These are phyloP conservation scores for Penicillium sp. DNA, from an alignment of 2,329 filamentous ascomycete genomes.

Conservation along the genomic window DNA sequence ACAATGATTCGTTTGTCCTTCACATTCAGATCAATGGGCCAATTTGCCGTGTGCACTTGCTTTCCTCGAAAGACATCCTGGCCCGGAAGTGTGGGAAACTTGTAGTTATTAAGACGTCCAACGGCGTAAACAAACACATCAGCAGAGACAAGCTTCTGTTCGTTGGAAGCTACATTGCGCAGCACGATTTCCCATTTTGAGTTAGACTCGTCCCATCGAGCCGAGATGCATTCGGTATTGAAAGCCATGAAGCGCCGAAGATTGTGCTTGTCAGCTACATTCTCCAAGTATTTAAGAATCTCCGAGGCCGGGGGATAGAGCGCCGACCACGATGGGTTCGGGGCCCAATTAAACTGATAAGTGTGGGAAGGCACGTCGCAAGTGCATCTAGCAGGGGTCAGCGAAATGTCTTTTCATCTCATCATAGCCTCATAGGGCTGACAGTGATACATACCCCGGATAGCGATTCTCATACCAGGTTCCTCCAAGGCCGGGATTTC, in stretches of 20 bases:
- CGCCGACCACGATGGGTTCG: constrained; percentile 8
- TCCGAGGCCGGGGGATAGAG: constrained; percentile 8
- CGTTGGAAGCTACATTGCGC: not conserved
- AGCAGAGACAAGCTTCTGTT: not conserved
- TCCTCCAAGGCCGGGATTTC: constrained; percentile 31
- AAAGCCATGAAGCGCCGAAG: constrained; percentile 10
- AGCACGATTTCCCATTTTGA: constrained; percentile 7
- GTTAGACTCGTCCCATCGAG: constrained; percentile 4
- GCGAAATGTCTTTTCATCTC: not conserved
- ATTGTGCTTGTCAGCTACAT: constrained; percentile 10
- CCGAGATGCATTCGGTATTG: constrained; percentile 1
- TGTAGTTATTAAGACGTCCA: constrained; percentile 18
- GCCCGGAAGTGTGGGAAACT: constrained; percentile 16
- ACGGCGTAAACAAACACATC: constrained; percentile 12
- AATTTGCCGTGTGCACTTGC: constrained; percentile 37
- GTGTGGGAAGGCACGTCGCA: constrained; percentile 33
- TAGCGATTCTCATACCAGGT: constrained; percentile 33
- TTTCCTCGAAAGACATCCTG: constrained; percentile 29
- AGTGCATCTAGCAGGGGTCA: constrained; percentile 19
- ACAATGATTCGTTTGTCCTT: constrained; percentile 6
- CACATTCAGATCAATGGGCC: constrained; percentile 16
- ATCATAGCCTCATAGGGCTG: not conserved
- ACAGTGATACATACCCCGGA: constrained; percentile 17
- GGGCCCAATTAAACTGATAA: constrained; percentile 33
- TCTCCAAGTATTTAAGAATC: constrained; percentile 7